phyloP scores from a whole-genome alignment of 352 stramenopile species.

The Phytopythium kandeliae region DNA sequence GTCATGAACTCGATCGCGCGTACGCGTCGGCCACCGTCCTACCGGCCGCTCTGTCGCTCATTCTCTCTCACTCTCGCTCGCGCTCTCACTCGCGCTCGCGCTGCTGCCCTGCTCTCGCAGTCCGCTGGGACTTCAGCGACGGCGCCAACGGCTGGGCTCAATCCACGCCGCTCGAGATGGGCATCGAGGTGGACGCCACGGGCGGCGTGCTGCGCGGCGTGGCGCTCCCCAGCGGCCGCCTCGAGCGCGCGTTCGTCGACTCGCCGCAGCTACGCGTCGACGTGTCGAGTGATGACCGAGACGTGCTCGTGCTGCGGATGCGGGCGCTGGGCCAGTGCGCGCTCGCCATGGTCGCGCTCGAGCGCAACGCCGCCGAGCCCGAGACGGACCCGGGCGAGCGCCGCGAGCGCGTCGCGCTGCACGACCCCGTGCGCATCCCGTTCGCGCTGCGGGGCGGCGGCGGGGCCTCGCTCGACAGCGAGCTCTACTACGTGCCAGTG shows the following conservation, averaged over 20 bases:
- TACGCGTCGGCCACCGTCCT: conserved; percentile 17
- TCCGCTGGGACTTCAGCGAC: conserved; percentile 59
- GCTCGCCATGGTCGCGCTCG: conserved; percentile 42
- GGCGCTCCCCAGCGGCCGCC: conserved; percentile 27
- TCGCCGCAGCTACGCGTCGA: conserved; percentile 54
- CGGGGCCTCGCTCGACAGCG: conserved; percentile 13
- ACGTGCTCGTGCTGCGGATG: conserved; percentile 58
- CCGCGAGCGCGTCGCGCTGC: conserved; percentile 22
- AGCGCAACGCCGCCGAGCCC: conserved; percentile 34
- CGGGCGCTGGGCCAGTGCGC: conserved; percentile 53
- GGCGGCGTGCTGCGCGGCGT: conserved; percentile 37
- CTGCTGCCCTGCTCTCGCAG: conserved; percentile 17
- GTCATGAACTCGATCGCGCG: conserved; percentile 37
- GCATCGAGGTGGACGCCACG: conserved; percentile 45
- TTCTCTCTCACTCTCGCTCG: no score
- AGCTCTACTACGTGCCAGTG: conserved; percentile 62
- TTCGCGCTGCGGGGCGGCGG: conserved; percentile 30
- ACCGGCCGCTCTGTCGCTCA: neutral
- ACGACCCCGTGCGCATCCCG: conserved; percentile 45
- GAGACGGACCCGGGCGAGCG: conserved; percentile 17
- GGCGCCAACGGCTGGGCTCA: conserved; percentile 53
- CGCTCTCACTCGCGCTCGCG: no score
- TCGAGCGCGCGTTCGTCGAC: conserved; percentile 42
- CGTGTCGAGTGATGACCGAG: conserved; percentile 35
- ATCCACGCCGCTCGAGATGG: conserved; percentile 60